Base-by-base conservation (phyloP, 768 basidiomycete genomes). In the Auriscalpium orientale region DNA sequence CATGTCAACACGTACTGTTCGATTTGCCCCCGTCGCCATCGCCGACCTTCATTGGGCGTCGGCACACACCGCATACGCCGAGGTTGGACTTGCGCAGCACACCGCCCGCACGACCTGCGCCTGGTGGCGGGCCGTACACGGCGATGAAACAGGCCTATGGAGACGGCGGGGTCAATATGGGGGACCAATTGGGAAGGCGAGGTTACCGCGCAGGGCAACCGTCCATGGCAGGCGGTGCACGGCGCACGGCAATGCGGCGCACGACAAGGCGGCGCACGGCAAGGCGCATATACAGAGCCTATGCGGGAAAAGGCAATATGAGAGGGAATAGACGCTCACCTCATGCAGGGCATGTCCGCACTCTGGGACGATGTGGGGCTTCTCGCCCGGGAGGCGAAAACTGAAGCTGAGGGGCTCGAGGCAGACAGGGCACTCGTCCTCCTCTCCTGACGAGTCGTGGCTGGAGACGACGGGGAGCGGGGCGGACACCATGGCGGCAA, bases 301-400 rank as follows among this genome's bases (percentile, higher is more conserved):
- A 46, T 34, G 40, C 20, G 8, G 33, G 21, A 36, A n/a, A 34
- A n/a, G 18, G 21, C 1, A 28, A 40, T 5, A 15, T 47, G 49
- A 49, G 36, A 47, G 40, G 21, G 28, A 37, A 54, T 20, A 67
- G 28, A 28, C 28, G 28, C 75, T 61, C 55, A 87, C 92, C 77
- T 94, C 87, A 73, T 98, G 97, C n/a, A 99, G 82, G 37, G 92
- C 88, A 74, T 99, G 97, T 38, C 97, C 95, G 63, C 97, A 99
- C 68, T 95, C 91, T 34, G 97, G 95, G 47, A 97, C 89, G 59
- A 99, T 88, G 68, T 98, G 95, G 8, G 95, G 92, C 68, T 95
- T 98, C 76, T 99, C 97, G 9, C 97, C 97, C 0, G 91, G 89
- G 13, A 99, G 73, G 58, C 94, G 80, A 72, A 93, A 97, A 70